Conservation (phyloP, 257 asterid genomes). For the Petunia axillaris region DNA sequence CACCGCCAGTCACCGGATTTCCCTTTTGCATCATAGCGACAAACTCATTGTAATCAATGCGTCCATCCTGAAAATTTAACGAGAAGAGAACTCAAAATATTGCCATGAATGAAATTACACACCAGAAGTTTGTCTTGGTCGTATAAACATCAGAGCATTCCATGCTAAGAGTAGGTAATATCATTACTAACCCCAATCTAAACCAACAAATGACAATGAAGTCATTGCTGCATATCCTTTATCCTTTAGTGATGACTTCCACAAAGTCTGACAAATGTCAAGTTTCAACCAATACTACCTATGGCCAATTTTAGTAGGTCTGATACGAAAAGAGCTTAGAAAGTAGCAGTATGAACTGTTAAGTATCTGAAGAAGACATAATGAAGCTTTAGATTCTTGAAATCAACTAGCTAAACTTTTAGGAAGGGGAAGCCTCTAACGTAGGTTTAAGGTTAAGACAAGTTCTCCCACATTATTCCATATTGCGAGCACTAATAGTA, state of each 20-base stretch:
- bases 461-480: too few relatives aligned
- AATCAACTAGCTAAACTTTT: background rate
- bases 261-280: background rate
- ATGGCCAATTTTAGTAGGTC: background rate
- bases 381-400: conserved; percentile 9
- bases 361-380: background rate
- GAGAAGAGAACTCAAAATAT: background rate
- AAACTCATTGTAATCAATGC: conserved; percentile 75
- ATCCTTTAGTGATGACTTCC: background rate
- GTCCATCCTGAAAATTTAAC: conserved; percentile 69
- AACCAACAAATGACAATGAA: background rate
- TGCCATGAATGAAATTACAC: background rate
- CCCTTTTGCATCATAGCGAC: conserved; percentile 89
- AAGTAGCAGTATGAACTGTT: background rate
- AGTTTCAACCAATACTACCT: background rate
- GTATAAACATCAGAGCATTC: background rate
- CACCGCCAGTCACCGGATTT: conserved; percentile 53
- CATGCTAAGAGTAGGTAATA: background rate
- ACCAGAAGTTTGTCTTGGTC: background rate
- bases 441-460: too few relatives aligned
- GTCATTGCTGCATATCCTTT: background rate
- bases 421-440: background rate
- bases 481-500: too few relatives aligned
- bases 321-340: background rate
- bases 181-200: background rate